A percentile compares a stretch with the other conserved stretches of the same genome.
These are phyloP conservation scores for Hemerocallis citrina DNA, from an alignment of 106 monocot genomes.

Conservation along the genomic window DNA sequence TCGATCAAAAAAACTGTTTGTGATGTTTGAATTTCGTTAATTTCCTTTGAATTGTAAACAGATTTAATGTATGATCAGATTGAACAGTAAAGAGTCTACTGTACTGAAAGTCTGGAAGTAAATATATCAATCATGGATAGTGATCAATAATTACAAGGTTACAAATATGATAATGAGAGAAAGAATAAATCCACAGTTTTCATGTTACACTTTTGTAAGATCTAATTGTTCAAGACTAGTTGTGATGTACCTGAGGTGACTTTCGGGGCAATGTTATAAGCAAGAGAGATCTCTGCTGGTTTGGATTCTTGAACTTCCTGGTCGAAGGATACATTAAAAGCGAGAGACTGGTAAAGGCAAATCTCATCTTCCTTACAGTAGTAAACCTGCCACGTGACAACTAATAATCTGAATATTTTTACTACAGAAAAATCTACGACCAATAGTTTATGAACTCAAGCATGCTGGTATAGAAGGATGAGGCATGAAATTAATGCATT, in stretches of 20 bases:
- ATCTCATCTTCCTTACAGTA: constrained; percentile 99
- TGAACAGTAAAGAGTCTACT: not conserved
- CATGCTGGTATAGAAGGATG: too few species aligned
- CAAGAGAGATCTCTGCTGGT: constrained; percentile 34
- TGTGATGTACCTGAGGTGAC: constrained; percentile 28
- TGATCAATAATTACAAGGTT: not conserved
- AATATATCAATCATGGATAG: not conserved
- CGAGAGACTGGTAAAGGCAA: constrained; percentile 76
- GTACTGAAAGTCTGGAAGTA: not conserved
- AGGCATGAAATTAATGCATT: too few species aligned
- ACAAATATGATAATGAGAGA: not conserved
- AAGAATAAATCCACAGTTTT: not conserved
- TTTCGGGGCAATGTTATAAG: constrained; percentile 58
- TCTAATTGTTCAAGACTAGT: constrained; percentile 21
- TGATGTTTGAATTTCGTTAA: not conserved
- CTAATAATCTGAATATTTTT: too few species aligned
- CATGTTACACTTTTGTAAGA: not conserved
- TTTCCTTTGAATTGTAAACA: not conserved
- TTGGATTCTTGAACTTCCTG: constrained; percentile 23
- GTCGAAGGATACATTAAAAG: constrained; percentile 74
- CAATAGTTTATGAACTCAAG: too few species aligned
- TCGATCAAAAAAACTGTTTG: not conserved
- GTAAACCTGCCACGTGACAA: constrained; percentile 55
- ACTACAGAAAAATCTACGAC: too few species aligned
- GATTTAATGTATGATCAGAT: not conserved